A percentile compares a stretch with the other conserved stretches of the same genome.
Evolutionary conservation across 768 basidiomycete genomes (phyloP).

Genomic region (Mycena kentingensis): DNA sequence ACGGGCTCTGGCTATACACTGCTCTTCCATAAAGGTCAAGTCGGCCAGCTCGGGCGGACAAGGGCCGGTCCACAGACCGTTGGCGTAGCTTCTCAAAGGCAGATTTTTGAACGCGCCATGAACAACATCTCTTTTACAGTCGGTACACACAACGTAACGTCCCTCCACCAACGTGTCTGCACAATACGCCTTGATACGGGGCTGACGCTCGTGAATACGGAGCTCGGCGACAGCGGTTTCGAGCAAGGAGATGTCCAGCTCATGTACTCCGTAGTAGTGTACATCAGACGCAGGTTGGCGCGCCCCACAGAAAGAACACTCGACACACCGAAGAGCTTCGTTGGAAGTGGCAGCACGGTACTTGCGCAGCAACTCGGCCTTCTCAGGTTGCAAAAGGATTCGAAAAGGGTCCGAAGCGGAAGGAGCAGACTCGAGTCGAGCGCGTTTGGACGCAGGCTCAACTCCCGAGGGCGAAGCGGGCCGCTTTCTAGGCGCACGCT

Average conservation of each 20-base stretch:
- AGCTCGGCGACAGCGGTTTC: neutral
- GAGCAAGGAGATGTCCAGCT: neutral
- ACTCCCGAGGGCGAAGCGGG: no score
- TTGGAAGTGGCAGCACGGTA: neutral
- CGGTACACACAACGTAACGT: neutral
- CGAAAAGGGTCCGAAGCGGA: neutral
- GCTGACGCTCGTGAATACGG: neutral
- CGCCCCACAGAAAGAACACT: neutral
- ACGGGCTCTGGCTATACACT: constrained; percentile 17
- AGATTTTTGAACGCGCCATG: neutral
- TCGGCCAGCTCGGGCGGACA: constrained; percentile 9
- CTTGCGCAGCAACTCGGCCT: neutral
- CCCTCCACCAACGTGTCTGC: neutral
- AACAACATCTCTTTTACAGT: neutral
- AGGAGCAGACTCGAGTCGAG: no score
- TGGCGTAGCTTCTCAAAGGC: constrained; percentile 21
- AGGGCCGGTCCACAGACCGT: constrained; percentile 19
- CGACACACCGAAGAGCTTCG: neutral
- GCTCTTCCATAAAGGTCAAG: constrained; percentile 21
- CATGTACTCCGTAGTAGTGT: neutral
- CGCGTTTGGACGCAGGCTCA: no score
- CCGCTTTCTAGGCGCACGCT: no score
- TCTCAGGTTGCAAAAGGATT: neutral
- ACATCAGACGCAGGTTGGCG: neutral
- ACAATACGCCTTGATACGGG: neutral